Evolutionary conservation across 495 filamentous ascomycete genomes (phyloP), one percentile per base, ranked within the genome.

Genomic region (Lindgomyces ingoldianus): DNA sequence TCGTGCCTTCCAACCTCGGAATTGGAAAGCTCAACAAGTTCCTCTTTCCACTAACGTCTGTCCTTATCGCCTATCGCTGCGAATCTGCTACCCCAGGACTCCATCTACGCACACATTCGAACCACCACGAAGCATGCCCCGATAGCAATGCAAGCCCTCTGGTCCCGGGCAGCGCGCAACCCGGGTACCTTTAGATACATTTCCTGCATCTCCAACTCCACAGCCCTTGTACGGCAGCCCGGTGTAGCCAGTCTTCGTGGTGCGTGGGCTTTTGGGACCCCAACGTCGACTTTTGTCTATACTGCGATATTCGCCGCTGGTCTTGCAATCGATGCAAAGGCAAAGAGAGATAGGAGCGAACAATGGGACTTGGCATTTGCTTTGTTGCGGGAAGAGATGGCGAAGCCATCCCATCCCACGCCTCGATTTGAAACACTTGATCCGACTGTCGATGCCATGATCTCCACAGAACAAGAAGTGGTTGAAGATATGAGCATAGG

Each of bases 301-400:
- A 86, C 86, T 2, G 85, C 86, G 56, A 85, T 91, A 39, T 84
- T 91, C 60, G 88, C 86, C 1, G 84, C 85, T n/a, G 90, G 89
- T 1, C 83, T 87, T 39, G 74, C 89, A 1, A 78, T 82, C 26
- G 89, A 91, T 75, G 84, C 84, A 0, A 78, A 78, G 52, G 79
- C 77, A 4, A 92, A 92, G 73, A 78, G 84, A 48, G 71, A 79
- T 60, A 81, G 86, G 57, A 81, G 81, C 51, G 76, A 80, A 58
- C 81, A 89, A 68, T 87, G 88, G 79, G 85, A 91, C 60, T 65
- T 62, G 53, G 76, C 78, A 9, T 82, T 89, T 50, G 74, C 80
- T 33, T 75, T 81, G 36, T 79, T 81, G 27, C 79, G 75, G 60
- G 73, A 74, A 14, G 75, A 81, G 21, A 47, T 83, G 46, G 59